A percentile compares a stretch with the other conserved stretches of the same genome.
Evolutionary conservation across 108 stramenopile species (phyloP).

Genomic region (Nitzschia putrida): DNA sequence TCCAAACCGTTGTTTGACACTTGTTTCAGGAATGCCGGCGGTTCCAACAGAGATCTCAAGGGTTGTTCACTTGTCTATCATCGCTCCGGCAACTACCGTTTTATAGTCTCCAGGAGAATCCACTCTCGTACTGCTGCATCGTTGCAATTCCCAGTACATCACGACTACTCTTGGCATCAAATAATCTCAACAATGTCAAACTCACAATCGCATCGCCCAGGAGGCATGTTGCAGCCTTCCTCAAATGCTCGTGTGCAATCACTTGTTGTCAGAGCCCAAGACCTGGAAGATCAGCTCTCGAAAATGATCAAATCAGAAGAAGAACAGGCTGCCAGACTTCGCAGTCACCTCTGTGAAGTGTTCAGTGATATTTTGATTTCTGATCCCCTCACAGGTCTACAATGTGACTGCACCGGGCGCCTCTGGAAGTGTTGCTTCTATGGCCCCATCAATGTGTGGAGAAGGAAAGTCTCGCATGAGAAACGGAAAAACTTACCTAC

Average conservation of each 20-base stretch:
- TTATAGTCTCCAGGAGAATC: too few relatives aligned
- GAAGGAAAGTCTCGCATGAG: constrained; percentile 46
- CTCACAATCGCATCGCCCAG: too few relatives aligned
- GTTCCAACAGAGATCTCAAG: too few relatives aligned
- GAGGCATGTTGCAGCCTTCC: not conserved
- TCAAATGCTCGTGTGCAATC: not conserved
- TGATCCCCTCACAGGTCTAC: constrained; percentile 46
- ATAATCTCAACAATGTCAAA: too few relatives aligned
- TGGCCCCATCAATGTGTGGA: constrained; percentile 53
- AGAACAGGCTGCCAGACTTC: constrained; percentile 30
- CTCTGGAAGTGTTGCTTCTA: constrained; percentile 84
- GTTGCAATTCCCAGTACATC: too few relatives aligned
- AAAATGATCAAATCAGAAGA: not conserved
- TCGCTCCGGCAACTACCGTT: too few relatives aligned
- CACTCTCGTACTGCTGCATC: too few relatives aligned
- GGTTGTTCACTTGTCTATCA: too few relatives aligned
- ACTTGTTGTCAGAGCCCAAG: not conserved
- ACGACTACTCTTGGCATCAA: too few relatives aligned
- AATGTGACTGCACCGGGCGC: constrained; percentile 52
- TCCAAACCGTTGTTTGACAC: too few relatives aligned
- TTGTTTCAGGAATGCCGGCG: too few relatives aligned
- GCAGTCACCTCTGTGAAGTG: constrained; percentile 63
- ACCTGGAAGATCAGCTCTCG: constrained; percentile 18
- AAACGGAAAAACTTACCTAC: constrained; percentile 34
- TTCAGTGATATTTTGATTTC: constrained; percentile 65